A percentile compares a stretch with the other conserved stretches of the same genome.
These are phyloP conservation scores for Camellia lanceoleosa DNA, from an alignment of 148 eudicot species.

Conservation along the genomic window DNA sequence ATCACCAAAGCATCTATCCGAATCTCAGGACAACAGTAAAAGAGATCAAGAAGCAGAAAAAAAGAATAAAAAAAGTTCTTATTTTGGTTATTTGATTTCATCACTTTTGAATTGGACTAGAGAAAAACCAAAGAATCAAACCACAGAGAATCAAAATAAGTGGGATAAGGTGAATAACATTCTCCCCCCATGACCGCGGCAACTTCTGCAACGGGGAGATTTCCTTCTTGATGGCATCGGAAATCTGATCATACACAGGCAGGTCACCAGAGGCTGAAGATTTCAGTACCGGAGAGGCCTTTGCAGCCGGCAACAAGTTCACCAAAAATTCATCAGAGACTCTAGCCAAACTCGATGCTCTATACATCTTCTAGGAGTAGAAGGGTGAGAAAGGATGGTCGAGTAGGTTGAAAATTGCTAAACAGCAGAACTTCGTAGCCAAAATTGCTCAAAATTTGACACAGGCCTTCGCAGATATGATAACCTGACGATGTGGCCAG, in stretches of 20 bases:
- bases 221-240: slow-evolving; percentile 36
- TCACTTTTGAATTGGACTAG: slow-evolving; percentile 15
- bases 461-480: not conserved
- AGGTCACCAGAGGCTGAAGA: slow-evolving; percentile 16
- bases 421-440: not conserved
- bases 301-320: slow-evolving; percentile 25
- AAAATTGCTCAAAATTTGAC: not conserved
- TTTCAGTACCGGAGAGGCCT: slow-evolving; percentile 18
- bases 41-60: not conserved
- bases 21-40: not conserved
- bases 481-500: not conserved
- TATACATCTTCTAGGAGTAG: slow-evolving; percentile 29
- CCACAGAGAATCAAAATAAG: slow-evolving; percentile 41
- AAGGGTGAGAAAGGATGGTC: not conserved
- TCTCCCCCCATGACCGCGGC: slow-evolving; percentile 29
- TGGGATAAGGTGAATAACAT: slow-evolving; percentile 49
- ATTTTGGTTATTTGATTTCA: not conserved
- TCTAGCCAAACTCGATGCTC: slow-evolving; percentile 34
- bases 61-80: too few species aligned
- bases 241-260: slow-evolving; percentile 14
- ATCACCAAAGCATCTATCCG: not conserved
- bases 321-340: slow-evolving; percentile 36
- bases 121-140: slow-evolving; percentile 50
- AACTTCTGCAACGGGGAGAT: slow-evolving; percentile 8
- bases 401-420: too few species aligned